Conservation (phyloP, 305 asterid genomes). For the Ajuga reptans region DNA sequence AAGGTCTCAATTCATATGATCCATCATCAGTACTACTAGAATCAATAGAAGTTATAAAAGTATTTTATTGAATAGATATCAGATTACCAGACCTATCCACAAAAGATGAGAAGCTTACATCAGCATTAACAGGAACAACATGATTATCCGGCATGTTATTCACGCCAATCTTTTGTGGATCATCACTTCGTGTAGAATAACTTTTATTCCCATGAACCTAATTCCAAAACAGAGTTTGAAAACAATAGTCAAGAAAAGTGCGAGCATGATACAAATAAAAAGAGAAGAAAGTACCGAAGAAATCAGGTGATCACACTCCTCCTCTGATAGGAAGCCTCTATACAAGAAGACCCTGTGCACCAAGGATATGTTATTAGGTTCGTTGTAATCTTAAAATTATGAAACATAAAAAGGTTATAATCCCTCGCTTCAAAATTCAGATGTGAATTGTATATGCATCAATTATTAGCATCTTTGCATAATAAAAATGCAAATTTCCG, state of each 20-base stretch:
- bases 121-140: constrained; percentile 28
- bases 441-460: background rate
- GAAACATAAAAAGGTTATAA: background rate
- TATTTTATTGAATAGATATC: background rate
- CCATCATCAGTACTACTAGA: background rate
- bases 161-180: constrained; percentile 18
- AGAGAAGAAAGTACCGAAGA: constrained; percentile 39
- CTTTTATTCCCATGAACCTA: constrained; percentile 34
- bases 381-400: background rate
- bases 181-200: constrained; percentile 13
- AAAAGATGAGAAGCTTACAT: constrained; percentile 35
- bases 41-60: background rate
- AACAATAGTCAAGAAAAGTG: constrained; percentile 11
- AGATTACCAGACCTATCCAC: background rate
- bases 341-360: constrained; percentile 71
- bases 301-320: constrained; percentile 68
- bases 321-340: constrained; percentile 52
- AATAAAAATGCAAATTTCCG: background rate
- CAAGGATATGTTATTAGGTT: constrained; percentile 28
- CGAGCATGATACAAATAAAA: constrained; percentile 2
- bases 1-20: background rate
- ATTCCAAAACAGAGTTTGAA: constrained; percentile 16
- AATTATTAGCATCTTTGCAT: background rate
- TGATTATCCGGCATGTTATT: constrained; percentile 23
- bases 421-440: background rate